Conservation (phyloP, 805 yeast species). For the Pichia deserticola region DNA sequence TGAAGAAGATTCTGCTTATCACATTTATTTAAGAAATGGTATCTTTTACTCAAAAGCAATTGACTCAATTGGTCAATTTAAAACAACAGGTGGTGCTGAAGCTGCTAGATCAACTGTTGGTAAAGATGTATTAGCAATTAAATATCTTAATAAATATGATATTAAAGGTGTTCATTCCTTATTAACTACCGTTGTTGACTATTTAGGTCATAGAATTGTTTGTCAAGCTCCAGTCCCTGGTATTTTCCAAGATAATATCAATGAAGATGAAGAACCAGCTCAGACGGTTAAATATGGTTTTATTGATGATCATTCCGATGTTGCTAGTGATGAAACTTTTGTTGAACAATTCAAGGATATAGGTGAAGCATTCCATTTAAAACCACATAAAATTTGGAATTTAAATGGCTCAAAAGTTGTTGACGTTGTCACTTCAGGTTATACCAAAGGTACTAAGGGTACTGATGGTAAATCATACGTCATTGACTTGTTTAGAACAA, state of each 20-base stretch:
- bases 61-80: constrained; percentile 61
- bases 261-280: constrained; percentile 32
- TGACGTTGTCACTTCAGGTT: constrained; percentile 61
- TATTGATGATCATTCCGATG: constrained; percentile 48
- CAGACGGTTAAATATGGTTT: constrained; percentile 68
- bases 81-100: constrained; percentile 65
- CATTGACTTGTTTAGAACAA: constrained; percentile 74
- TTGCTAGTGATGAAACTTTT: constrained; percentile 47
- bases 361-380: constrained; percentile 72
- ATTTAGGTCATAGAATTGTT: constrained; percentile 77
- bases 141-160: constrained; percentile 59
- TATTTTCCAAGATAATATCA: constrained; percentile 42
- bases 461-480: constrained; percentile 79
- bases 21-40: constrained; percentile 70
- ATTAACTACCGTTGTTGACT: constrained; percentile 83
- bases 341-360: constrained; percentile 49
- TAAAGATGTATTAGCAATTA: constrained; percentile 72
- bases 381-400: constrained; percentile 53
- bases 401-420: constrained; percentile 35
- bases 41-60: constrained; percentile 79
- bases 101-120: constrained; percentile 77
- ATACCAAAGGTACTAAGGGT: constrained; percentile 80
- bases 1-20: constrained; percentile 52
- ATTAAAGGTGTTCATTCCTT: constrained; percentile 58
- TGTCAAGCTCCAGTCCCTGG: constrained; percentile 98